Evolutionary conservation across 2,329 filamentous ascomycete species (phyloP), one percentile per base, ranked within the genome.

Genomic region (Grosmannia serpens): DNA sequence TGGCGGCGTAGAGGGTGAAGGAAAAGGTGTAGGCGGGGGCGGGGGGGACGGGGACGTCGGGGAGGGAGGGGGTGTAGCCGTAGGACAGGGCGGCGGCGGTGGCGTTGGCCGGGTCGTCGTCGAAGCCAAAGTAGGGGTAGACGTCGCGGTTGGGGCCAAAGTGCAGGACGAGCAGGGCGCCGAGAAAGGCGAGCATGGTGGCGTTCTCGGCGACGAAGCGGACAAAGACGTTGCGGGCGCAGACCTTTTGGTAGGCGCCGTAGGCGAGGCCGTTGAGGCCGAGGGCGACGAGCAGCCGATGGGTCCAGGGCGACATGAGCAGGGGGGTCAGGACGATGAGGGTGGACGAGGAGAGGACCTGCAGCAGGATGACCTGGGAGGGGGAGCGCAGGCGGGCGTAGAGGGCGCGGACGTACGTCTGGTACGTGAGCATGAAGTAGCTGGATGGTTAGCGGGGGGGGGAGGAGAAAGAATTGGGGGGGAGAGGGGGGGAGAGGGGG

Each of bases 91-190:
- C n/a, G 20, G 10, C 62, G 26, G 65, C 64, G 56, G 67, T 67
- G 49, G 70, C 69, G 26, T 71, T 70, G 55, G 67, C 66, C 51
- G 70, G 67, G 8, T 70, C 69, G 58, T 72, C 70, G 66, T 84
- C 82, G 68, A 87, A 87, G 31, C 83, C 78, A 65, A 87, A 86
- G 67, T 87, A 87, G 1, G 84, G 84, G 67, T 87, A 87, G 38
- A 86, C 81, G 65, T 84, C 75, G 68, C 83, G 82, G 72, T 87
- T 87, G 62, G 78, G 73, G 44, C 84, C 84, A 65, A 83, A 86
- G 68, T 87, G 84, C 58, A 87, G 70, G 24, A 86, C 83, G 26
- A 84, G 73, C 59, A 87, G 80, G 67, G 80, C 82, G 55, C 83
- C 84, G 9, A 87, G 71, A 64, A 87, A 87, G 47, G 83, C 74